These are phyloP conservation scores for Arctium minus DNA, from an alignment of 129 eudicot species.

Conservation along the genomic window DNA sequence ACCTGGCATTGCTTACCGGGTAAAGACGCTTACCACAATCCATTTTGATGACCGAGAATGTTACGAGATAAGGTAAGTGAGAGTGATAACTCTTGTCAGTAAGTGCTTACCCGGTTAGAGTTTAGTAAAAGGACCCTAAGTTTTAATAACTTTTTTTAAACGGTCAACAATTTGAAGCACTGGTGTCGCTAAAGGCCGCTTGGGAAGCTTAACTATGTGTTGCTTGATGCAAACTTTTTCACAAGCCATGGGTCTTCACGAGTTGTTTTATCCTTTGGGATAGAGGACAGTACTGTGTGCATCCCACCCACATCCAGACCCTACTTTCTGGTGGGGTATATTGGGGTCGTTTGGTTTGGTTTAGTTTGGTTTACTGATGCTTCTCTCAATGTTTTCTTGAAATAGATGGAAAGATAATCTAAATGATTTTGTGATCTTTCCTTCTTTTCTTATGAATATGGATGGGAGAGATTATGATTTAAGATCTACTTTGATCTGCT, in stretches of 20 bases:
- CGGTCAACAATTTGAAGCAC: neutral
- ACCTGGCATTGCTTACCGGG: no score
- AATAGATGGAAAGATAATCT: neutral
- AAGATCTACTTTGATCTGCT: slow-evolving; percentile 3
- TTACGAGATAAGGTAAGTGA: no score
- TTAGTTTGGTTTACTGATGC: neutral
- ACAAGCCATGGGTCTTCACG: neutral
- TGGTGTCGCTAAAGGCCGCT: no score
- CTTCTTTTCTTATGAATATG: neutral
- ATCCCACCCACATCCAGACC: neutral
- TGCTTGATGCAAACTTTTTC: neutral
- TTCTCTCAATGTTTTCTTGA: neutral
- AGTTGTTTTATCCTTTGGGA: neutral
- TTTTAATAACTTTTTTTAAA: no score
- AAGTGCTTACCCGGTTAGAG: no score
- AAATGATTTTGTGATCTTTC: neutral
- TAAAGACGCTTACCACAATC: no score
- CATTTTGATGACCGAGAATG: no score
- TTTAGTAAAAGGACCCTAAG: neutral
- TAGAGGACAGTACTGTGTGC: neutral
- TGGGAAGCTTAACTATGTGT: neutral
- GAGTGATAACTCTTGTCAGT: no score
- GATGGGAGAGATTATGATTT: neutral
- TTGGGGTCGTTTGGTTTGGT: neutral
- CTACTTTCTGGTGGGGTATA: neutral